phyloP scores from a whole-genome alignment of 257 asterid species.

The Nicotiana paniculata region DNA sequence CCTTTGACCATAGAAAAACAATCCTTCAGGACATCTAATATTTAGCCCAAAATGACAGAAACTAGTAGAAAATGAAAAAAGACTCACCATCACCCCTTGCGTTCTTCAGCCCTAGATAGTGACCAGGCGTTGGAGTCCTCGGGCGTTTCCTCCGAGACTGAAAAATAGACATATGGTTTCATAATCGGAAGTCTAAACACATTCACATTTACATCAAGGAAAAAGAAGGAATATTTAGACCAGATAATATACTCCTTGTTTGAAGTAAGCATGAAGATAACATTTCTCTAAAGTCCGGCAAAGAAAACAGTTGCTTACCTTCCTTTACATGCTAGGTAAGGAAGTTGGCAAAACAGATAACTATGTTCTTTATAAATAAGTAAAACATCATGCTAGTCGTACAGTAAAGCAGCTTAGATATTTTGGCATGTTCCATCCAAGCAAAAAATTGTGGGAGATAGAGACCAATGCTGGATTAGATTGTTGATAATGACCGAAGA shows the following conservation, averaged over 20 bases:
- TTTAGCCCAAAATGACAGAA: neutral
- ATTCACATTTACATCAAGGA: neutral
- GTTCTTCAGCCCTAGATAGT: slow-evolving; percentile 92
- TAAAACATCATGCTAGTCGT: neutral
- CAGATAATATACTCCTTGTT: neutral
- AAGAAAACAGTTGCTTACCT: slow-evolving; percentile 2
- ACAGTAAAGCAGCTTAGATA: slow-evolving; percentile 5
- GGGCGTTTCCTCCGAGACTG: slow-evolving; percentile 50
- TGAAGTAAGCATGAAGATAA: neutral
- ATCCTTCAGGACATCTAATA: neutral
- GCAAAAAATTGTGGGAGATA: slow-evolving; percentile 17
- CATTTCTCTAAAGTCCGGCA: neutral
- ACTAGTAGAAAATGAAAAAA: neutral
- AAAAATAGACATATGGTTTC: slow-evolving; percentile 11
- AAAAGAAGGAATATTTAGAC: neutral
- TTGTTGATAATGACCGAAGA: slow-evolving; percentile 93
- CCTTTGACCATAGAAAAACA: slow-evolving; percentile 33
- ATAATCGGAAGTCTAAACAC: neutral
- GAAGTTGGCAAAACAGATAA: slow-evolving; percentile 1
- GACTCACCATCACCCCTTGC: slow-evolving; percentile 74
- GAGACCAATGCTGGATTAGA: slow-evolving; percentile 60
- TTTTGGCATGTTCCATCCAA: slow-evolving; percentile 9
- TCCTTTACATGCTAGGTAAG: neutral
- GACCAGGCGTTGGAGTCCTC: slow-evolving; percentile 95
- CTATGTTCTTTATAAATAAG: neutral